Evolutionary conservation across 805 yeast species (phyloP), one percentile per base, ranked within the genome.

Genomic region (Myxozyma lipomycoides): DNA sequence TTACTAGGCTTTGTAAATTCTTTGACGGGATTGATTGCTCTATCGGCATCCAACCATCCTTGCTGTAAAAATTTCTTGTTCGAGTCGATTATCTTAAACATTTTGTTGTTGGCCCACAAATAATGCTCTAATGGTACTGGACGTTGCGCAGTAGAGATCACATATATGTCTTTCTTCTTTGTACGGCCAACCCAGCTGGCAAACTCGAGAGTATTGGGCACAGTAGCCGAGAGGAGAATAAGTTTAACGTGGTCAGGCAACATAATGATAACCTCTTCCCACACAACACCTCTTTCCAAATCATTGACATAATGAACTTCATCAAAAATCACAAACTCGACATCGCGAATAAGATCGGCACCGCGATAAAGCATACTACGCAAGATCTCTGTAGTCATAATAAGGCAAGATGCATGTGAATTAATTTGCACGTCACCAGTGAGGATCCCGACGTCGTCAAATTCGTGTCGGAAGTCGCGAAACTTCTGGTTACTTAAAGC

Each of bases 121-220:
- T 75, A 83, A 36, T 91, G 86, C 63, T 87, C 96, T 50, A 93
- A 70, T 0, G 99, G 99, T 21, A 93, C 95, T 0, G 99, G 99
- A 66, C 99, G 82, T 66, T 93, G 87, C 10, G 95, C 89, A 0
- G 99, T 93, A 0, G 96, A 88, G 19, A 93, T 93, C 43, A 93
- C 98, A 62, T 93, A 91, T 6, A 93, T 91, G 63, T 93, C 95
- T 67, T 90, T 91, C 61, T 87, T 90, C 65, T 93, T 93, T 0
- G 98, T 93, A 67, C 98, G 77, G 3, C 99, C 98, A 18, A 93
- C 91, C 99, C 99, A 93, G 58, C 84, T 86, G 6, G 99, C 99
- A 75, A 93, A 93, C 65, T 93, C 99, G 65, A 78, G 85, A 0
- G 98, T 91, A 66, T 93, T 93, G n/a, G 99, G 98, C 5, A 93